These are phyloP conservation scores for Microdochium nivale DNA, from an alignment of 2,329 filamentous ascomycete species.

Conservation along the genomic window DNA sequence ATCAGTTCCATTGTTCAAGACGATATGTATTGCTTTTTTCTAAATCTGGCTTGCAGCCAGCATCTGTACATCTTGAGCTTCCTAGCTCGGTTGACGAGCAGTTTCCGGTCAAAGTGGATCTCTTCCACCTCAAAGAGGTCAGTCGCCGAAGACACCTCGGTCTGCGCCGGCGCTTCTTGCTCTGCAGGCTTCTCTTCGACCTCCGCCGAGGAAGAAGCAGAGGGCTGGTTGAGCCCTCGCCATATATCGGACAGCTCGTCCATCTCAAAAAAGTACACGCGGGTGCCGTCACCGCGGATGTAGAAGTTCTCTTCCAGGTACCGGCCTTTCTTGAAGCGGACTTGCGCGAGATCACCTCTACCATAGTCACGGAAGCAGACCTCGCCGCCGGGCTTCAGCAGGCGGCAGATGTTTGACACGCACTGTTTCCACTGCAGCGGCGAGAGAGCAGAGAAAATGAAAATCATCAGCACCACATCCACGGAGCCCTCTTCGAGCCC, in stretches of 20 bases:
- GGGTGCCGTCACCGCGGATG: slow-evolving; percentile 85
- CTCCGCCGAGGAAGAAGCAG: slow-evolving; percentile 15
- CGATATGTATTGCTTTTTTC: slow-evolving; percentile 45
- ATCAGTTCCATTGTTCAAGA: not conserved
- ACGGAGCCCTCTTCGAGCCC: slow-evolving; percentile 70
- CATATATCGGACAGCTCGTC: slow-evolving; percentile 77
- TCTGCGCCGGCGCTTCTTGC: slow-evolving; percentile 8
- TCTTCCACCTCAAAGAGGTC: slow-evolving; percentile 62
- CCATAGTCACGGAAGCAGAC: slow-evolving; percentile 97
- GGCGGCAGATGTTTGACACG: slow-evolving; percentile 68
- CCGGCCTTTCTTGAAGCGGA: slow-evolving; percentile 90
- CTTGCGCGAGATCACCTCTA: slow-evolving; percentile 88
- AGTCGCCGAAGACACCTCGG: slow-evolving; percentile 14
- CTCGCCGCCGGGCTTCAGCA: slow-evolving; percentile 87
- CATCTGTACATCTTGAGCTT: slow-evolving; percentile 98
- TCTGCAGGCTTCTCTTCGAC: slow-evolving; percentile 13
- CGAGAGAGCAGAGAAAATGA: slow-evolving; percentile 89
- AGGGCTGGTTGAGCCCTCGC: slow-evolving; percentile 32
- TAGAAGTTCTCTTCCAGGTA: slow-evolving; percentile 98
- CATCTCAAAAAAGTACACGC: slow-evolving; percentile 94
- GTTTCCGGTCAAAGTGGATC: slow-evolving; percentile 74
- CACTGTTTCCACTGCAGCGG: slow-evolving; percentile 79
- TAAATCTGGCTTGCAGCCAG: slow-evolving; percentile 83
- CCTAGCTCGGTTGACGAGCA: slow-evolving; percentile 85
- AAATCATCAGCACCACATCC: slow-evolving; percentile 89